Evolutionary conservation across 805 yeast species (phyloP), one percentile per base, ranked within the genome.

Genomic region (Naumovozyma castellii): DNA sequence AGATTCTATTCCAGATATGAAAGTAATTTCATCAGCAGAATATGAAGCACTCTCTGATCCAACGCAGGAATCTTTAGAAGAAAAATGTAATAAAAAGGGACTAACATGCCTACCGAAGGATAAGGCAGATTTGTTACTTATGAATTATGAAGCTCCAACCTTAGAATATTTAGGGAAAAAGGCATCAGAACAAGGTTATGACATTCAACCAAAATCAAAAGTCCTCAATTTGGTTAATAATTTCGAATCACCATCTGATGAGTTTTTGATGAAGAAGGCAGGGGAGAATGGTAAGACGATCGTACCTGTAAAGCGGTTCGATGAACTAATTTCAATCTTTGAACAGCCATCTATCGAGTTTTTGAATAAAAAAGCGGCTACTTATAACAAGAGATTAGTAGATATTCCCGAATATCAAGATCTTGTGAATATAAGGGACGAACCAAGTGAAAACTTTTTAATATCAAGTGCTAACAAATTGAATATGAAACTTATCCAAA

Each of bases 141-240:
- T 5, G 5, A 29, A 9, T 5, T 6, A 5, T n/a, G 32, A 35
- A 5, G 15, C 17, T 1, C 63, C 63, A 2, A 46, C 49, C 2
- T 20, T 59, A 4, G 50, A 51, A 4, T 47, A 53, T 18, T 41
- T 62, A 32, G 50, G 43, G 18, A 46, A 49, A 15, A 56, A 51
- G n/a, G 61, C 62, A 3, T 35, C 48, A 9, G 19, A 20, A 31
- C 17, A 29, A 28, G 16, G 31, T 15, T 20, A 19, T 14, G 4
- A 17, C 19, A 27, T 39, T 30, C n/a, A 30, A n/a, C 18, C 16
- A 5, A 34, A 34, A 16, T 5, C 5, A 29, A 29, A 14, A n/a
- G 32, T 29, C 14, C 13, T 12, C 13, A 14, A 29, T 9, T 29
- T 29, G 15, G 18, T 25, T 28, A 27, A 33, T 18, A 32, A 19